Percentiles rank a stretch among this genome's conserved stretches.
Conservation (phyloP, 352 stramenopile genomes). For the Phytopythium chamaehyphon region DNA sequence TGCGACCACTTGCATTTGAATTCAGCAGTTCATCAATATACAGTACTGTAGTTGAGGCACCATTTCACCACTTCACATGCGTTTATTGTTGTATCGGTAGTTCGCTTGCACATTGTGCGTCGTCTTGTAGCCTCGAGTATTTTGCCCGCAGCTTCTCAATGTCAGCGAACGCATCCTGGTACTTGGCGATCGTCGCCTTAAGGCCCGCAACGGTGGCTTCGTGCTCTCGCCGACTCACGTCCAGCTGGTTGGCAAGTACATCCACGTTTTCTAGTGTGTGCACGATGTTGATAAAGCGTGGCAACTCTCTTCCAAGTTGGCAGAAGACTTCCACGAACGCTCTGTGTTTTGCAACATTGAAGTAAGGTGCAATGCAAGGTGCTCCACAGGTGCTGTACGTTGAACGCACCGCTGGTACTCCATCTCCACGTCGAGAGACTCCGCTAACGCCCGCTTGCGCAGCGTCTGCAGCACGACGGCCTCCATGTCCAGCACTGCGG, state of each 20-base stretch:
- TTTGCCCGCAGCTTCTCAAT: slow-evolving; percentile 19
- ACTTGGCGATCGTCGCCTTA: slow-evolving; percentile 19
- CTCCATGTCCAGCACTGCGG: slow-evolving; percentile 28
- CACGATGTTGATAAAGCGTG: slow-evolving; percentile 24
- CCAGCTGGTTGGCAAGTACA: slow-evolving; percentile 8
- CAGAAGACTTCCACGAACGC: slow-evolving; percentile 50
- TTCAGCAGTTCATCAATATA: no score
- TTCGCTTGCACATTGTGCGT: background rate
- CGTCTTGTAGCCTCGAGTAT: slow-evolving; percentile 22
- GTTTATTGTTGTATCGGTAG: no score
- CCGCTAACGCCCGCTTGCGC: slow-evolving; percentile 22
- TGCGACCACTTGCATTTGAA: no score
- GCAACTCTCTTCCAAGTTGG: slow-evolving; percentile 39
- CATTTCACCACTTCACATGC: no score
- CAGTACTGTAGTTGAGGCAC: no score
- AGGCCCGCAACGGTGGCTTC: slow-evolving; percentile 16
- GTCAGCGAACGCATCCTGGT: slow-evolving; percentile 21
- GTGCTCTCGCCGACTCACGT: slow-evolving; percentile 16
- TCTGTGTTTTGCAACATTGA: slow-evolving; percentile 5
- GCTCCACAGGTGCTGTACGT: background rate
- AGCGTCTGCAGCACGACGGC: slow-evolving; percentile 35
- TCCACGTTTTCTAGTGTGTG: slow-evolving; percentile 13
- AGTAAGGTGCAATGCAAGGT: background rate
- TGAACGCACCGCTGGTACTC: slow-evolving; percentile 32
- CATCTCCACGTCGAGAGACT: slow-evolving; percentile 38